Evolutionary conservation across 768 basidiomycete genomes (phyloP), one percentile per base, ranked within the genome.

Genomic region (Boletus pseudo-olivaceus): DNA sequence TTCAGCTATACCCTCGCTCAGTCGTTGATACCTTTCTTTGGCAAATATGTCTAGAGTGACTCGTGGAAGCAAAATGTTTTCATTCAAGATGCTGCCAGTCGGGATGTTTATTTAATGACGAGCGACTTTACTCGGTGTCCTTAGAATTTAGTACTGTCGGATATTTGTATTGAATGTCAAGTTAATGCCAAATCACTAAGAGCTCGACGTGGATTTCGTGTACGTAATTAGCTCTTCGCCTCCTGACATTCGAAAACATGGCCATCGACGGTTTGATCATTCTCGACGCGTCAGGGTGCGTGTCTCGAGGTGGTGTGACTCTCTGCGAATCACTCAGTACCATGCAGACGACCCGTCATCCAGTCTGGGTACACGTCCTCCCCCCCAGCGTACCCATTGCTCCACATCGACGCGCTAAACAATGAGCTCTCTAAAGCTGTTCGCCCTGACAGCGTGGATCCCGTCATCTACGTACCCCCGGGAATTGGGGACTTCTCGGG

Each of bases 1-100:
- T 98, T 98, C 82, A 93, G 91, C 64, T 98, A 96, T 77, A 98
- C 96, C 46, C 82, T 98, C 4, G 96, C 96, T 11, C 96, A 98
- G 73, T 90, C 88, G 17, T 78, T 98, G 71, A 98, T 98, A 76
- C 95, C 95, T 43, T 75, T 87, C 63, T 97, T 95, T 73, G 82
- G 86, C 40, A 83, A 91, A 70, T 95, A 90, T 71, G 90, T 91
- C 57, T 91, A 67, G 65, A 65, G 48, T 47, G 46, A 27, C 7
- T 10, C 14, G 26, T 46, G 23, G 23, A 26, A 30, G 20, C 51
- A 29, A 17, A n/a, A 32, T 19, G 19, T 39, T 35, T 19, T 20
- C 5, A 20, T 42, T 41, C 40, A 26, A 47, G 54, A 43, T 47
- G 20, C 6, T 47, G 6, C 26, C 14, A 19, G 35, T 53, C 11